Base-by-base conservation (phyloP, 495 filamentous ascomycete species). In the Lindgomyces ingoldianus region DNA sequence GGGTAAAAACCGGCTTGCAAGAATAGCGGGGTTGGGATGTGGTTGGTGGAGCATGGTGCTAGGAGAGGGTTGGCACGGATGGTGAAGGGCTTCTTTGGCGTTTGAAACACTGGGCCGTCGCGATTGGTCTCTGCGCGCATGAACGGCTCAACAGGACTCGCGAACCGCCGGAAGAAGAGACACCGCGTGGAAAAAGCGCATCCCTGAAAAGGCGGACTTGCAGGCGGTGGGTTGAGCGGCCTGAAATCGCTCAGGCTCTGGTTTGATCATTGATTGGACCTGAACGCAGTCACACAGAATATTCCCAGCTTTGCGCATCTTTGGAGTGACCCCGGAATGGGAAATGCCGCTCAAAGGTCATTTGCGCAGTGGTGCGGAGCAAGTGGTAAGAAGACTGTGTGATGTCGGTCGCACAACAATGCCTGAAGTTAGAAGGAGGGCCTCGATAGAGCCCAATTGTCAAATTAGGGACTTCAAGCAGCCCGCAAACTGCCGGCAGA, bases 71-170 rank as follows among this genome's bases (percentile, higher is more conserved):
- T 26, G 49, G 12, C 60, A 55, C 24, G 4, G 11, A 54, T 56
- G 60, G 60, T 27, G 36, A 18, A 27, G 52, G 19, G 57, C 19
- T 47, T 61, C 46, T n/a, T n/a, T n/a, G 57, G 51, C 51, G 52
- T 64, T 64, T 45, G 60, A 64, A 57, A 57, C 60, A 48, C 6
- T 11, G 46, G 22, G 46, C 53, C 25, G 30, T n/a, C 47, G 51
- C 29, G 30, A 64, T 58, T 64, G 62, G 54, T 36, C 22, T 3
- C 22, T 21, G 22, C 18, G 21, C 45, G 62, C 62, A 64, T 64
- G 62, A 64, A 64, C 62, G 58, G 54, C 62, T 64, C 53, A 52
- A 51, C 54, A 25, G 4, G 27, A 24, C n/a, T 27, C 52, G 62
- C 46, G 62, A 64, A 64, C 62, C 62, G 62, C 62, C 50, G 59